These are phyloP conservation scores for Macrolepiota albuminosa DNA, from an alignment of 768 basidiomycete genomes.

Conservation along the genomic window DNA sequence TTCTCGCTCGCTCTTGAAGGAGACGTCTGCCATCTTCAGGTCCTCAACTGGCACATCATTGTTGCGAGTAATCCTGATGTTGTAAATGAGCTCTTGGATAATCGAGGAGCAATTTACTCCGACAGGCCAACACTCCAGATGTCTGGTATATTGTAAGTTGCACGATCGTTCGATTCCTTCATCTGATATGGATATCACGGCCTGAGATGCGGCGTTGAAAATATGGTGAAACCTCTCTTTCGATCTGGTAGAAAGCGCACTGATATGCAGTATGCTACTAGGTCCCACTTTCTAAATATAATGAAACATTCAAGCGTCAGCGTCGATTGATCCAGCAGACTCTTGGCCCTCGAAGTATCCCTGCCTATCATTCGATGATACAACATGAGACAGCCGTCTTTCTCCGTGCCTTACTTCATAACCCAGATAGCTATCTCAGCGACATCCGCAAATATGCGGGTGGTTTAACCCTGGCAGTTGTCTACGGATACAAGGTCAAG, in stretches of 20 bases:
- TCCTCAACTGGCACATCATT: slow-evolving; percentile 22
- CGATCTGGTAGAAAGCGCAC: neutral
- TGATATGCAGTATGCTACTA: neutral
- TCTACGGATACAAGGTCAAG: slow-evolving; percentile 42
- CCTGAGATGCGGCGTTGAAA: neutral
- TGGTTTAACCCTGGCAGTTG: slow-evolving; percentile 34
- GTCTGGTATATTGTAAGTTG: slow-evolving; percentile 11
- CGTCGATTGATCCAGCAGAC: slow-evolving; percentile 9
- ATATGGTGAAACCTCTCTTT: neutral
- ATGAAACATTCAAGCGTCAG: slow-evolving; percentile 8
- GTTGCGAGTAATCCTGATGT: slow-evolving; percentile 29
- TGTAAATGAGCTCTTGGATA: slow-evolving; percentile 31
- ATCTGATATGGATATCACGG: neutral
- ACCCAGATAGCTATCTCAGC: slow-evolving; percentile 6
- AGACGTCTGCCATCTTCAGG: slow-evolving; percentile 21
- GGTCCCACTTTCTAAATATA: slow-evolving; percentile 8
- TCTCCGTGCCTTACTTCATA: slow-evolving; percentile 1
- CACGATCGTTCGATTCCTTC: neutral
- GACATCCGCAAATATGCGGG: slow-evolving; percentile 22
- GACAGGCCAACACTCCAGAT: slow-evolving; percentile 15
- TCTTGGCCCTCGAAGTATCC: slow-evolving; percentile 6
- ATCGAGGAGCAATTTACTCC: slow-evolving; percentile 32
- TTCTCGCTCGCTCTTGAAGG: neutral
- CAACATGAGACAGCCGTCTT: slow-evolving; percentile 7
- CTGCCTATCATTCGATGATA: slow-evolving; percentile 7